Evolutionary conservation across 352 stramenopile genomes (phyloP), one percentile per base, ranked within the genome.

Genomic region (Phytophthora cajani): DNA sequence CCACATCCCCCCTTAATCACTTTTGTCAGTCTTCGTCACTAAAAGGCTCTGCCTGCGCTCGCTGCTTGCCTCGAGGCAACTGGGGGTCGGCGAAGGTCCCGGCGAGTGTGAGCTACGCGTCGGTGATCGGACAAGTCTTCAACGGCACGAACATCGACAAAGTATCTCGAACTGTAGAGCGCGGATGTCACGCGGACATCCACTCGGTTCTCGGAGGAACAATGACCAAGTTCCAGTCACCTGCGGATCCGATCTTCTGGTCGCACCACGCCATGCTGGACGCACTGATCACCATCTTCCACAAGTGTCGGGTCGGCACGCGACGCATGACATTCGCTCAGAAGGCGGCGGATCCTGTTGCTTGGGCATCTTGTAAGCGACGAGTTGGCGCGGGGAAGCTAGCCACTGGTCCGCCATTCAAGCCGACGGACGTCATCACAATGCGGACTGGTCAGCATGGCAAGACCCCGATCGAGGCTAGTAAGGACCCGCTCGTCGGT

Each of bases 221-320:
- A 9, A 92, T 93, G 79, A 46, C 62, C 0, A 80, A 67, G 51
- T 78, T 86, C 53, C 55, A 72, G 55, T 83, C 82, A 5, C 79
- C 84, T 0, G 54, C 72, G 1, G 85, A 93, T 17, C 84, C 84
- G 19, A 75, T 92, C 12, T 93, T 92, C 67, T 93, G 75, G 74
- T 91, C 80, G 19, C 80, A 90, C 38, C 85, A 93, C 59, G 68
- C 80, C 8, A 87, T 79, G 68, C 50, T 93, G 14, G 85, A 93
- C 52, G 49, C 80, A 32, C 69, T 93, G 21, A 76, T 89, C 60
- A 75, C 72, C n/a, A 75, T 91, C 56, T 90, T 88, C 71, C 78
- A 89, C 77, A 85, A 90, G 65, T 93, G 85, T 58, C 68, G 73
- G 2, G 79, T 88, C 7, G 81, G 82, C 11, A 71, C 74, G 30